phyloP scores from a whole-genome alignment of 176 grass and related monocot species.

The Areca catechu region DNA sequence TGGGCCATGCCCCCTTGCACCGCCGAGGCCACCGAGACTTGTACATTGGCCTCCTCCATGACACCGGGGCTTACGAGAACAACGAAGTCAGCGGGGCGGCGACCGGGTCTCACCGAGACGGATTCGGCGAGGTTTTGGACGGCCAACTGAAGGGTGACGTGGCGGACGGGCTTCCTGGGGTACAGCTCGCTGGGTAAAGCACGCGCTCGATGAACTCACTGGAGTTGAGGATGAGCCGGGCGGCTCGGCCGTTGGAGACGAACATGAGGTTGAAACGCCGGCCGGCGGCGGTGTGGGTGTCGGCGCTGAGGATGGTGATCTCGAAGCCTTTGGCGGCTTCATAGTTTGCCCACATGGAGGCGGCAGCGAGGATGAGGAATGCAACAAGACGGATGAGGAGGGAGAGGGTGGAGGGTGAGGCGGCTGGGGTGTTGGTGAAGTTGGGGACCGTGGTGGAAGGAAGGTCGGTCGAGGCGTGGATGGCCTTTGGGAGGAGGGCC shows the following conservation, averaged over 20 bases:
- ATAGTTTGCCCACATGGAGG: too few species aligned
- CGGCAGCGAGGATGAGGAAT: too few species aligned
- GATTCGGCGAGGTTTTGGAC: slow-evolving; percentile 21
- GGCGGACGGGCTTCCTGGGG: slow-evolving; percentile 20
- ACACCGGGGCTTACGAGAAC: slow-evolving; percentile 38
- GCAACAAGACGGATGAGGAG: too few species aligned
- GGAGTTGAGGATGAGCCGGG: slow-evolving; percentile 4
- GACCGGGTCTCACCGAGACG: slow-evolving; percentile 1
- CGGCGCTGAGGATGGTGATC: too few species aligned
- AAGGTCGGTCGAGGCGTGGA: too few species aligned
- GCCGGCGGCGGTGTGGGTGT: too few species aligned
- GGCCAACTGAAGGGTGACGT: slow-evolving; percentile 41
- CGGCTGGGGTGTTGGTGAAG: too few species aligned
- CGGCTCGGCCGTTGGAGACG: slow-evolving; percentile 21
- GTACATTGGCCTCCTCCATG: slow-evolving; percentile 6
- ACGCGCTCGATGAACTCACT: slow-evolving; percentile 10
- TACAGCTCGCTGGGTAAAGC: slow-evolving; percentile 19
- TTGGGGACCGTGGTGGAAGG: too few species aligned
- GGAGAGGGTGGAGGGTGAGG: too few species aligned
- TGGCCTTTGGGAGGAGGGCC: too few species aligned
- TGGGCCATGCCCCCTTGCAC: slow-evolving; percentile 17
- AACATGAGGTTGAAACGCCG: neutral
- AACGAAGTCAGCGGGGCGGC: slow-evolving; percentile 22
- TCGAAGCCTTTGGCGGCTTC: too few species aligned
- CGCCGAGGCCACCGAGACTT: slow-evolving; percentile 14